Percentiles rank a stretch among this genome's conserved stretches.
Evolutionary conservation across 2,329 filamentous ascomycete genomes (phyloP).

Genomic region (Microsporum canis): DNA sequence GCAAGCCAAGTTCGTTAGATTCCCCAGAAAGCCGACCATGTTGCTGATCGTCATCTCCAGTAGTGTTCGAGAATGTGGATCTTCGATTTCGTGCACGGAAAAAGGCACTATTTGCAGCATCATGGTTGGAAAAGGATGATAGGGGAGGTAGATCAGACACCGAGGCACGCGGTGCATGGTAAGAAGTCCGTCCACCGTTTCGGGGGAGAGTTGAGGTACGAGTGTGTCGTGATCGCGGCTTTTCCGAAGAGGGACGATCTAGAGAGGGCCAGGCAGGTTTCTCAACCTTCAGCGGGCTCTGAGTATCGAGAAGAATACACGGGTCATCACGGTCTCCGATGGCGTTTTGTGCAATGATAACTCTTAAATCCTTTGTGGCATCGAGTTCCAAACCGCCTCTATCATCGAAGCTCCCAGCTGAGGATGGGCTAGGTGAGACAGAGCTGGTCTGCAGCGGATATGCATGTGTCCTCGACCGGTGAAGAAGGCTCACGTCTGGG

Average conservation of each 20-base stretch:
- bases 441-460: slow-evolving; percentile 33
- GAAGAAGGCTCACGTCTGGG: slow-evolving; percentile 34
- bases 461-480: slow-evolving; percentile 31
- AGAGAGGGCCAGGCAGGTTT: slow-evolving; percentile 26
- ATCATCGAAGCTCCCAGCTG: slow-evolving; percentile 37
- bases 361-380: slow-evolving; percentile 34
- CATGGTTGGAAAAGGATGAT: slow-evolving; percentile 12
- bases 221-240: slow-evolving; percentile 23
- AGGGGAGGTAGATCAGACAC: slow-evolving; percentile 19
- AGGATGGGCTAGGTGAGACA: slow-evolving; percentile 34
- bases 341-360: slow-evolving; percentile 39
- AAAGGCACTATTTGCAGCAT: slow-evolving; percentile 28
- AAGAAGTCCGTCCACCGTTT: slow-evolving; percentile 20
- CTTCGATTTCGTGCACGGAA: slow-evolving; percentile 34
- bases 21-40: slow-evolving; percentile 33
- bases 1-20: slow-evolving; percentile 40
- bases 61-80: slow-evolving; percentile 33
- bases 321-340: slow-evolving; percentile 37
- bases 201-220: slow-evolving; percentile 28
- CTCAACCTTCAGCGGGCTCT: slow-evolving; percentile 20
- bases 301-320: slow-evolving; percentile 37
- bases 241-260: slow-evolving; percentile 22
- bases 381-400: slow-evolving; percentile 37
- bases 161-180: slow-evolving; percentile 24
- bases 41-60: slow-evolving; percentile 25